phyloP scores from a whole-genome alignment of 768 basidiomycete species.

The Kwoniella bestiolae region DNA sequence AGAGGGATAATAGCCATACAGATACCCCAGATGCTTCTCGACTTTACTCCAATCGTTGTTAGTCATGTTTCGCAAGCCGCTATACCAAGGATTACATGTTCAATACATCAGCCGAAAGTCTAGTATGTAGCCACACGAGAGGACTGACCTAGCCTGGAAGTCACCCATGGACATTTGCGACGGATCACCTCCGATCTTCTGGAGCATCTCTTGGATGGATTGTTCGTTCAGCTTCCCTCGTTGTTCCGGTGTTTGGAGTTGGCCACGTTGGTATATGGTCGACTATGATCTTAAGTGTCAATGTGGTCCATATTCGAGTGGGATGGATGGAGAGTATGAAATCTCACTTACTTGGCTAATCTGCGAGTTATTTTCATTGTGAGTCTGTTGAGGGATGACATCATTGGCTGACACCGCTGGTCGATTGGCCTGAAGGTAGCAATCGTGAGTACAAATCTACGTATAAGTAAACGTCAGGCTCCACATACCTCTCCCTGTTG shows the following conservation, averaged over 20 bases:
- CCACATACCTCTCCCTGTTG: neutral
- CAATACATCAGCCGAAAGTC: too few relatives aligned
- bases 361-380: neutral
- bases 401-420: neutral
- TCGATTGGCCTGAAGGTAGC: neutral
- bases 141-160: neutral
- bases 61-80: neutral
- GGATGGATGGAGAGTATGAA: neutral
- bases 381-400: neutral
- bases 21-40: neutral
- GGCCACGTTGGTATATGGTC: neutral
- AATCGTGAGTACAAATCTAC: neutral
- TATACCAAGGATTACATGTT: neutral
- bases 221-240: neutral
- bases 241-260: neutral
- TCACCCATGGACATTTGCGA: neutral
- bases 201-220: neutral
- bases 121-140: too few relatives aligned
- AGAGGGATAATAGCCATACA: neutral
- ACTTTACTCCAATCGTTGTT: neutral
- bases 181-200: neutral
- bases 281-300: neutral
- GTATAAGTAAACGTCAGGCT: too few relatives aligned
- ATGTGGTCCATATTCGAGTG: too few relatives aligned
- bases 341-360: neutral